These are phyloP conservation scores for Mortierella hygrophila DNA, from an alignment of 192 early-diverging fungal species.

Conservation along the genomic window DNA sequence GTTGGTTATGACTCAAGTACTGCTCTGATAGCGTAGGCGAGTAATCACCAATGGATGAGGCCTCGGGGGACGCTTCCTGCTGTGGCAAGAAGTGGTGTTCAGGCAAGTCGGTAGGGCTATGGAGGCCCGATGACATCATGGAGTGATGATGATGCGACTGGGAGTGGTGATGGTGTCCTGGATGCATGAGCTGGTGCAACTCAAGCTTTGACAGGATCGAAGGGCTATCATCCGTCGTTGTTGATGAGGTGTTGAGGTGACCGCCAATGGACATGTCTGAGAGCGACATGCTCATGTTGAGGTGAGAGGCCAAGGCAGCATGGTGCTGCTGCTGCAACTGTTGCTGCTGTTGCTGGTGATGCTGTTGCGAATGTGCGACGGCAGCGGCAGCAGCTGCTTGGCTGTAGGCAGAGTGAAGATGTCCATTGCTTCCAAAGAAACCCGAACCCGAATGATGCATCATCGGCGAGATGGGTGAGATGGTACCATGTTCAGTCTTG, in stretches of 20 bases:
- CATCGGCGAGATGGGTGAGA: conserved; percentile 49
- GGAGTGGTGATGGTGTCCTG: background rate
- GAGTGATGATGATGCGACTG: background rate
- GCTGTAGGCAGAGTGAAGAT: conserved; percentile 21
- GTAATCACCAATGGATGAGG: conserved; percentile 15
- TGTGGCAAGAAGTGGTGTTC: conserved; percentile 29
- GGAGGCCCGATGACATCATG: conserved; percentile 25
- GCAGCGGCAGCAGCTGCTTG: conserved; percentile 1
- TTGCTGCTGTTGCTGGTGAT: conserved; percentile 19
- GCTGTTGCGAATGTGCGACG: conserved; percentile 2
- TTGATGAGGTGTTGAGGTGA: conserved; percentile 15
- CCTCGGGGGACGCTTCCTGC: conserved; percentile 20
- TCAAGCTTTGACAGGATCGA: conserved; percentile 28
- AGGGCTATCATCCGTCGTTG: background rate
- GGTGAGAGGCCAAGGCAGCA: conserved; percentile 24
- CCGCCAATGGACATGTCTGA: conserved; percentile 31
- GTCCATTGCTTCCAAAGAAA: conserved; percentile 32
- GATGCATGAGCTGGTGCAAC: conserved; percentile 35
- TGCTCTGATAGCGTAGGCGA: conserved; percentile 17
- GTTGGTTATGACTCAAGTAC: background rate
- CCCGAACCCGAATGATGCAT: conserved; percentile 31
- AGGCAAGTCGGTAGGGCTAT: conserved; percentile 36
- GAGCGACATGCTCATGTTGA: conserved; percentile 45
- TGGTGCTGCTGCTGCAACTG: conserved; percentile 38
- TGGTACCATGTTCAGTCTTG: conserved; percentile 34